phyloP scores from a whole-genome alignment of 768 basidiomycete genomes.

The Russula foetens region DNA sequence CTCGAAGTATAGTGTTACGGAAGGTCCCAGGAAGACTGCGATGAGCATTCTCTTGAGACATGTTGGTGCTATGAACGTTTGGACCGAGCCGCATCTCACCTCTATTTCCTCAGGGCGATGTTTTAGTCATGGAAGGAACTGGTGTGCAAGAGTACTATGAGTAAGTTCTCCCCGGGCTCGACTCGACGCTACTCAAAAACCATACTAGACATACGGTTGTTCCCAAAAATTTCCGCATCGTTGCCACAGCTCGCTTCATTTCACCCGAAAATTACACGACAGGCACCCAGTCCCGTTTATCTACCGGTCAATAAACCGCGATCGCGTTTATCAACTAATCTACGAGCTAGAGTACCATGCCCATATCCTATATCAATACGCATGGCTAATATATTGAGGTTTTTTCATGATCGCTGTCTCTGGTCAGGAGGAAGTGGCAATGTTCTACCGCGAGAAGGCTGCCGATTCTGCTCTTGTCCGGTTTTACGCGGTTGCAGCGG shows the following conservation, averaged over 20 bases:
- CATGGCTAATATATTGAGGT: not conserved
- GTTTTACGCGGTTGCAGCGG: conserved; percentile 1
- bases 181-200: conserved; percentile 6
- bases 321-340: not conserved
- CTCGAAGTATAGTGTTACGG: conserved; percentile 28
- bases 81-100: conserved; percentile 2
- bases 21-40: conserved; percentile 26
- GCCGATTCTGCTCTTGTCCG: conserved; percentile 1
- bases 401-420: not conserved
- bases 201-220: conserved; percentile 61
- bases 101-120: conserved; percentile 49
- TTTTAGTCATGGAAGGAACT: conserved; percentile 69
- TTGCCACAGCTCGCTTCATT: conserved; percentile 70
- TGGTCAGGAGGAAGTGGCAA: conserved; percentile 12
- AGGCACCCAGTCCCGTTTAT: too few relatives aligned
- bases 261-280: conserved; percentile 24
- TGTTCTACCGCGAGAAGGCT: conserved; percentile 1
- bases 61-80: conserved; percentile 32
- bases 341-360: not conserved
- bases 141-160: conserved; percentile 64
- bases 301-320: not conserved
- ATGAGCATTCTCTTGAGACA: conserved; percentile 59
- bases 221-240: conserved; percentile 69
- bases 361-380: not conserved
- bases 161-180: conserved; percentile 32